phyloP scores from a whole-genome alignment of 257 asterid genomes.

The Capsicum baccatum region DNA sequence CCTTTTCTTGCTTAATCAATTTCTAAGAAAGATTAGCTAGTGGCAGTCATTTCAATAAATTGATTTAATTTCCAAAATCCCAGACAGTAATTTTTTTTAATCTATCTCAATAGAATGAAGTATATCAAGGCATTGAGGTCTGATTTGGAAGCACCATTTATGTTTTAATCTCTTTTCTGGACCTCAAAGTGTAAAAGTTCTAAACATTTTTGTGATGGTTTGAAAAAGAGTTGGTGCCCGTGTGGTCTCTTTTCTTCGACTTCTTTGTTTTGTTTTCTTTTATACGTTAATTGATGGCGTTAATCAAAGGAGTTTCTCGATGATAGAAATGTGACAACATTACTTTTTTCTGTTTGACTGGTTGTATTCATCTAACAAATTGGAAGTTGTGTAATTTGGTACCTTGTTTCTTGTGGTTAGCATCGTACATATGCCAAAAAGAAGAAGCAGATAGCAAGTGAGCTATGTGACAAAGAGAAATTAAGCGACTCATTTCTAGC shows the following conservation, averaged over 20 bases:
- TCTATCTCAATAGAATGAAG: not conserved
- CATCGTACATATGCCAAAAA: slow-evolving; percentile 69
- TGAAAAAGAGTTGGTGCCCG: not conserved
- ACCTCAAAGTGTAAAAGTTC: not conserved
- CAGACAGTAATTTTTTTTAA: not conserved
- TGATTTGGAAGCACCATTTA: slow-evolving; percentile 15
- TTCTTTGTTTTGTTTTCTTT: not conserved
- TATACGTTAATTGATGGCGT: not conserved
- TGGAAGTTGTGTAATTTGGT: slow-evolving; percentile 28
- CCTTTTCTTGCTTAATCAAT: not conserved
- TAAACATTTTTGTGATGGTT: not conserved
- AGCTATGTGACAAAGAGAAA: slow-evolving; percentile 87
- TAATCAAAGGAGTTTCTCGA: not conserved
- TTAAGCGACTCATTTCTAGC: slow-evolving; percentile 78
- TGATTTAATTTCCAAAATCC: not conserved
- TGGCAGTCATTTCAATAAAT: slow-evolving; percentile 13
- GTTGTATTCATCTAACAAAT: slow-evolving; percentile 31
- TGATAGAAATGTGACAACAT: not conserved
- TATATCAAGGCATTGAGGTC: slow-evolving; percentile 21
- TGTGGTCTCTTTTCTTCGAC: not conserved
- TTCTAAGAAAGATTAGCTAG: slow-evolving; percentile 16
- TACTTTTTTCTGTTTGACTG: not conserved
- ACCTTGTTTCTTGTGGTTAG: slow-evolving; percentile 52
- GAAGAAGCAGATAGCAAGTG: slow-evolving; percentile 66
- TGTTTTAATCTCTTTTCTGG: not conserved